These are phyloP conservation scores for Microascus cirrosus DNA, from an alignment of 2,329 filamentous ascomycete species.

Conservation along the genomic window DNA sequence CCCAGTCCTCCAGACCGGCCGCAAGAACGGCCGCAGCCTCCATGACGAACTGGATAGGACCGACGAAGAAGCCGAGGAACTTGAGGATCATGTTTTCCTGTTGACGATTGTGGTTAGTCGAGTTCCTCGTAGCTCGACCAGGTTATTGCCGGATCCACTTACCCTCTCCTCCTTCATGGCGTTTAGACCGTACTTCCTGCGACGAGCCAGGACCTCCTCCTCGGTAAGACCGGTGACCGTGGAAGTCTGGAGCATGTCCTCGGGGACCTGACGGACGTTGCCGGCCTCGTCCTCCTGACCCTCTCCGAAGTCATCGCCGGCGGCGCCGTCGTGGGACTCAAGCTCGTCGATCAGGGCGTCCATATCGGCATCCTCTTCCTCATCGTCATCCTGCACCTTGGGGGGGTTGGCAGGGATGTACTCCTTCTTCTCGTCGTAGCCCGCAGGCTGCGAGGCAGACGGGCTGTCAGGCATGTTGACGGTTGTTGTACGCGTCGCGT, in stretches of 20 bases:
- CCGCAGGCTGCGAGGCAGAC: slow-evolving; percentile 40
- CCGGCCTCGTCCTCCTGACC: slow-evolving; percentile 33
- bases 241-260: slow-evolving; percentile 70
- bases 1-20: slow-evolving; percentile 78
- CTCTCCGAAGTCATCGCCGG: slow-evolving; percentile 41
- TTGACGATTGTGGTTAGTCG: not conserved
- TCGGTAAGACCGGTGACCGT: slow-evolving; percentile 57
- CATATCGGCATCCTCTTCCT: slow-evolving; percentile 69
- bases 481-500: slow-evolving; percentile 1
- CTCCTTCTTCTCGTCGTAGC: slow-evolving; percentile 53
- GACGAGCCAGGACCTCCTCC: slow-evolving; percentile 49
- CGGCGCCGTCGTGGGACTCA: slow-evolving; percentile 67
- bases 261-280: slow-evolving; percentile 53
- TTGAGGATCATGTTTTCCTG: slow-evolving; percentile 65
- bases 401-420: slow-evolving; percentile 19
- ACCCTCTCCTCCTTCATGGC: slow-evolving; percentile 84
- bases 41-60: slow-evolving; percentile 91
- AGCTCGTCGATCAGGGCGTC: slow-evolving; percentile 81
- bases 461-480: slow-evolving; percentile 40
- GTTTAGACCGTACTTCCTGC: slow-evolving; percentile 70
- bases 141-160: not conserved
- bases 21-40: slow-evolving; percentile 74
- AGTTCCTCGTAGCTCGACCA: no score
- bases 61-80: slow-evolving; percentile 73
- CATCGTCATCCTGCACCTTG: slow-evolving; percentile 47